Evolutionary conservation across 2,329 filamentous ascomycete species (phyloP), one percentile per base, ranked within the genome.

Genomic region (Anisogramma anomala): DNA sequence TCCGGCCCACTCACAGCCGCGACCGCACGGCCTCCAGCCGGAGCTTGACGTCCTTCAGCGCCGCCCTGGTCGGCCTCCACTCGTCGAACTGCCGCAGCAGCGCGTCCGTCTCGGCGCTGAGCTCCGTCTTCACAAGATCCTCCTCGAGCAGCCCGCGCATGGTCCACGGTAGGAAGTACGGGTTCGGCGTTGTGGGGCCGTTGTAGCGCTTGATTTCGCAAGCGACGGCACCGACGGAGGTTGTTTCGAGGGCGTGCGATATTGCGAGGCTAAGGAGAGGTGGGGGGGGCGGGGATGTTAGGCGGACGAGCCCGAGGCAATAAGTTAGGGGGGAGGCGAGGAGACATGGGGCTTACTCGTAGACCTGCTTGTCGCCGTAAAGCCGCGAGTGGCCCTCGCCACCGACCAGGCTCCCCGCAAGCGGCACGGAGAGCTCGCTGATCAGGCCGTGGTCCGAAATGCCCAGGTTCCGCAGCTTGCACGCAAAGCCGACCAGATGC

Each of bases 91-190:
- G 79, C 45, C 68, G 69, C n/a, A 98, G 66, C 37, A 98, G 61
- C 54, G 86, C 75, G 46, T 75, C 74, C 6, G 85, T 86, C 62
- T 98, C 91, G 2, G 71, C 63, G 23, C 76, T 76, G 14, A 94
- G 64, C 55, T 93, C 83, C 17, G 77, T 84, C 58, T 83, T 87
- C 18, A 96, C 89, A 53, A 86, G 78, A 14, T 91, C 82, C 58
- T 98, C 91, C 57, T 96, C 91, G 2, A 98, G 64, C 43, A 98
- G 65, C 0, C 91, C 91, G 6, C 91, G 77, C 79, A 98, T 91
- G 26, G 91, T 89, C 80, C 93, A 98, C 0, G 91, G 91, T 11
- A 98, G 66, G 41, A 91, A 81, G 55, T 89, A 96, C 0, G 89
- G 89, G 53, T 95, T 96, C 13, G 79, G 65, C 43, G 72, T 69